Evolutionary conservation across 2,329 filamentous ascomycete species (phyloP), one percentile per base, ranked within the genome.

Genomic region (Colletotrichum liriopes): DNA sequence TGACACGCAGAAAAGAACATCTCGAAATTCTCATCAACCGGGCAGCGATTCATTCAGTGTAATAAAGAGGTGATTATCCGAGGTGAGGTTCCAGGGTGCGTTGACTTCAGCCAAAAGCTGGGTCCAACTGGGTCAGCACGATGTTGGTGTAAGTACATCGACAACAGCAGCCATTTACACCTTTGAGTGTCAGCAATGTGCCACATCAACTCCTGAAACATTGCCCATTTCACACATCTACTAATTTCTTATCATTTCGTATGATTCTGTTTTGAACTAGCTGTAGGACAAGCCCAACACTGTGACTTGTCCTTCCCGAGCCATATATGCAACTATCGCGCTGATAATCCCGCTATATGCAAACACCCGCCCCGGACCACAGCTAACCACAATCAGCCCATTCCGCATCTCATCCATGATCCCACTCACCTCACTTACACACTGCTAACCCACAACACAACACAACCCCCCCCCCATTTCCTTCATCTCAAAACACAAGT

Each of bases 341-440:
- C 14, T 3, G 1, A 12, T 1, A 5, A 18, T 5, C 54, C 35
- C 52, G 49, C 11, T 66, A 66, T 20, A 26, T 60, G 64, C 54
- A 62, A 65, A 65, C 11, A n/a, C 54, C 29, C 67, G 23, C 29
- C 26, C 41, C 49, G 9, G 45, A 23, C 37, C 52, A 45, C 35
- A 26, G 55, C 52, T 52, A 52, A 55, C 43, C 37, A 43, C 14
- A 72, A 72, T 73, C 71, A 67, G 71, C 61, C 69, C 71, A 72
- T 68, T 41, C 39, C 12, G 9, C 47, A 23, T 55, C 61, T 54
- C 35, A 18, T 54, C 23, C 23, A 45, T 64, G 23, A 64, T 64
- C 37, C 26, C 47, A 64, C 47, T 29, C 43, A 49, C 59, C 59
- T 63, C 35, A 63, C 49, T 65, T 56, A 66, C 54, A 65, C 23